Evolutionary conservation across 2,329 filamentous ascomycete species (phyloP).

Genomic region (Colletotrichum lupini): DNA sequence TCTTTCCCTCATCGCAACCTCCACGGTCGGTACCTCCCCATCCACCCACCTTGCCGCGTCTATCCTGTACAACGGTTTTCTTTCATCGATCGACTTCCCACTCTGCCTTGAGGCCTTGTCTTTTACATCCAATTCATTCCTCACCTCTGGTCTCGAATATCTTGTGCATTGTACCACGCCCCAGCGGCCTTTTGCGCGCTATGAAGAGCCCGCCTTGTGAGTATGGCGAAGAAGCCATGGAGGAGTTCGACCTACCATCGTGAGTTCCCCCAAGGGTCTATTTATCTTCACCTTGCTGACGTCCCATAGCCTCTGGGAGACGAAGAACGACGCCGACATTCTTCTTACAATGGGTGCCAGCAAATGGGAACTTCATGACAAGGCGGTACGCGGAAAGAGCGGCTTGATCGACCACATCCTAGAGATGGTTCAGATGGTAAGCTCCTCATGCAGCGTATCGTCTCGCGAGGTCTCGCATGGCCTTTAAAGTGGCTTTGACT

Average conservation of each 20-base stretch:
- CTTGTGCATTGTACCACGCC: background rate
- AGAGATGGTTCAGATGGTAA: background rate
- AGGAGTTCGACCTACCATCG: background rate
- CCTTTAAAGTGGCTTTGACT: background rate
- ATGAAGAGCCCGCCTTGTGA: no score
- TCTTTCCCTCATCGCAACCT: background rate
- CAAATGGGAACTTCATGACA: slow-evolving; percentile 17
- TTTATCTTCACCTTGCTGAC: background rate
- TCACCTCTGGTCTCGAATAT: no score
- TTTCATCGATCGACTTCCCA: background rate
- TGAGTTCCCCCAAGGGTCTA: background rate
- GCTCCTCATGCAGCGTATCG: background rate
- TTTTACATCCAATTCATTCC: no score
- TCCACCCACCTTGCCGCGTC: background rate
- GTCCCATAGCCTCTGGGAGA: slow-evolving; percentile 4
- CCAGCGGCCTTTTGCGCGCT: no score
- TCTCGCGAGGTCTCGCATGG: background rate
- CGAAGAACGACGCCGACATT: background rate
- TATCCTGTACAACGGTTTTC: background rate
- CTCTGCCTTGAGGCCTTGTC: no score
- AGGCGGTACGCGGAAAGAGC: slow-evolving; percentile 5
- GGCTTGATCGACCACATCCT: background rate
- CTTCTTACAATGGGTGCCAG: background rate
- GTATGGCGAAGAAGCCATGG: background rate
- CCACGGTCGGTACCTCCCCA: background rate